These are phyloP conservation scores for Solanum bukasovii DNA, from an alignment of 257 asterid species.

Conservation along the genomic window DNA sequence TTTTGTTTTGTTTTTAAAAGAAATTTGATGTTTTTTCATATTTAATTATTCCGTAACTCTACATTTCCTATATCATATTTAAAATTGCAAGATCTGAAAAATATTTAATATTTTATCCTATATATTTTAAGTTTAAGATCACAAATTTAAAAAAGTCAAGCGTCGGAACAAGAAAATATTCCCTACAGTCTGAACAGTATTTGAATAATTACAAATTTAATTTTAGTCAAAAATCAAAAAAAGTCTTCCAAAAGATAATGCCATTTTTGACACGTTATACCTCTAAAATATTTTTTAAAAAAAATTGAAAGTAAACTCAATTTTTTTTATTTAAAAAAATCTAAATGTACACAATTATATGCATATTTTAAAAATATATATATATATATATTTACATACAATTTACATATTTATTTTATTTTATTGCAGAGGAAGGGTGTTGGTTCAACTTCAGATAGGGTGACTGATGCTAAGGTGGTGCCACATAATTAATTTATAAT, in stretches of 20 bases:
- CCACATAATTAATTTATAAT: not conserved
- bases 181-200: constrained; percentile 20
- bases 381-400: not conserved
- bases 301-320: not conserved
- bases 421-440: constrained; percentile 63
- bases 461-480: constrained; percentile 75
- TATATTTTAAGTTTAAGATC: too few species aligned
- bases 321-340: not conserved
- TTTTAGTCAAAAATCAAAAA: constrained; percentile 7
- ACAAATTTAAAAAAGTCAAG: not conserved
- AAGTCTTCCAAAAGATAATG: constrained; percentile 19
- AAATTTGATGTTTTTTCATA: not conserved
- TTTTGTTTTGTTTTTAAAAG: too few species aligned
- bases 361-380: too few species aligned
- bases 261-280: constrained; percentile 29
- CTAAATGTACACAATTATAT: too few species aligned
- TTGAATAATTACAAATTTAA: constrained; percentile 14
- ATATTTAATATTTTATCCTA: too few species aligned
- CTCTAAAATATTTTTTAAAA: not conserved
- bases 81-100: not conserved
- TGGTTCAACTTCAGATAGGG: constrained; percentile 61
- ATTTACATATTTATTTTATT: not conserved
- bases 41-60: not conserved
- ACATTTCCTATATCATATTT: not conserved
- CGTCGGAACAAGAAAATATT: not conserved